Evolutionary conservation across 2,329 filamentous ascomycete species (phyloP), one percentile per base, ranked within the genome.

Genomic region (Blumeriella jaapii): DNA sequence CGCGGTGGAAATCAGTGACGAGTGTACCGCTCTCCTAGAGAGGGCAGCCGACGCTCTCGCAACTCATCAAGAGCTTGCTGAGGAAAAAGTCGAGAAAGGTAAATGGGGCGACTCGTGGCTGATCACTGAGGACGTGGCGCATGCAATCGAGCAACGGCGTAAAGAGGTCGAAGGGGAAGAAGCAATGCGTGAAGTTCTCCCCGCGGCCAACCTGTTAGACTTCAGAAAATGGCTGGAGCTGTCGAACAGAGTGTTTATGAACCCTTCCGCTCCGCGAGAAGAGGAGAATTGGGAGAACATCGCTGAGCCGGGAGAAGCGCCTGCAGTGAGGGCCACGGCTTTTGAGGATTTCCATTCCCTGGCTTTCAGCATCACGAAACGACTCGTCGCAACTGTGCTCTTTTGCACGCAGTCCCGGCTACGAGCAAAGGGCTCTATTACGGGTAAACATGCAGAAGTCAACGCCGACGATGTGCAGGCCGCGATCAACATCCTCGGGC

Each of bases 311-410:
- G 55, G 56, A 34, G 66, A 71, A 37, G 63, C 63, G 3, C 86
- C 86, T 0, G 74, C 79, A 0, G 71, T 94, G 14, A 76, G 80
- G 46, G 71, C 76, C 5, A 86, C 82, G 2, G 76, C 82, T 0
- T 67, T 93, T n/a, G 67, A 72, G 4, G 83, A 91, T 47, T 78
- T 94, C 28, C 68, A 86, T 50, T 70, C 71, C 6, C 57, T 94
- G 2, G 64, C 70, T 0, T 55, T 81, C 1, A 80, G 71, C 34
- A 46, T 91, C 10, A 87, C 82, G 0, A 73, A 71, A 39, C 69
- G 82, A 9, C 59, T 94, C 1, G 63, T 91, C 2, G 72, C 82
- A 29, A 72, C 80, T 0, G 64, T 74, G 0, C 60, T 91, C 0
- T 81, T 79, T 48, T 71, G 84, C 39, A 72, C 78, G n/a, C 69